A percentile compares a stretch with the other conserved stretches of the same genome.
phyloP scores from a whole-genome alignment of 192 early-diverging fungal species.

The Jimgerdemannia flammicorona region DNA sequence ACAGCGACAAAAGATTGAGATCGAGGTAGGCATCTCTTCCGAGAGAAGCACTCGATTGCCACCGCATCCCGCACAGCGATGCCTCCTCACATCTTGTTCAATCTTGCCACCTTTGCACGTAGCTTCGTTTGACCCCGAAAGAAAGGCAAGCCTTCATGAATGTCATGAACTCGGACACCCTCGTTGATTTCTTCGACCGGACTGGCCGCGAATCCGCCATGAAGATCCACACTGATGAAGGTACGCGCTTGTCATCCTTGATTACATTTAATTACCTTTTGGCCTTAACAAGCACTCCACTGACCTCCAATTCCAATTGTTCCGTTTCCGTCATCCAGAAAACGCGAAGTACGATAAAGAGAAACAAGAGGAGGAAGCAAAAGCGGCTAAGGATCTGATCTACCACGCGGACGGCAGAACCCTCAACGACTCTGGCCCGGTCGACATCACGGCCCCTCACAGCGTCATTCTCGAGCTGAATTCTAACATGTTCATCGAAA shows the following conservation, averaged over 20 bases:
- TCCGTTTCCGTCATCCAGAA: neutral
- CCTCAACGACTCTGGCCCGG: constrained; percentile 26
- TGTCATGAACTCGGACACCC: constrained; percentile 22
- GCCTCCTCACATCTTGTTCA: too few species aligned
- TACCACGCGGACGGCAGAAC: constrained; percentile 16
- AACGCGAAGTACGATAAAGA: neutral
- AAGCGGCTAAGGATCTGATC: neutral
- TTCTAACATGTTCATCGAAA: constrained; percentile 27
- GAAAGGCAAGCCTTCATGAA: constrained; percentile 25
- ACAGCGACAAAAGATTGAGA: too few species aligned
- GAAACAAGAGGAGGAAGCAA: neutral
- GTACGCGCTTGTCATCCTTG: neutral
- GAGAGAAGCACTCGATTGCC: too few species aligned
- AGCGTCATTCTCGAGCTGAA: constrained; percentile 16
- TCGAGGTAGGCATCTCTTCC: too few species aligned
- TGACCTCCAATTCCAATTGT: constrained; percentile 6
- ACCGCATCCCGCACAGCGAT: too few species aligned
- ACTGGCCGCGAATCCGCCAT: constrained; percentile 25
- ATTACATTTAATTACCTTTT: neutral
- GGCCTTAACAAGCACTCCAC: constrained; percentile 1
- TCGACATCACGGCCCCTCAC: constrained; percentile 5
- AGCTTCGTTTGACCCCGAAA: constrained; percentile 16
- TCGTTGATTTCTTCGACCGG: constrained; percentile 25
- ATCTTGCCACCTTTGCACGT: constrained; percentile 7
- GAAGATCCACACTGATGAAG: constrained; percentile 27